Percentiles rank a stretch among this genome's conserved stretches.
Conservation (phyloP, 208 protist species). For the Perkinsela sp. region DNA sequence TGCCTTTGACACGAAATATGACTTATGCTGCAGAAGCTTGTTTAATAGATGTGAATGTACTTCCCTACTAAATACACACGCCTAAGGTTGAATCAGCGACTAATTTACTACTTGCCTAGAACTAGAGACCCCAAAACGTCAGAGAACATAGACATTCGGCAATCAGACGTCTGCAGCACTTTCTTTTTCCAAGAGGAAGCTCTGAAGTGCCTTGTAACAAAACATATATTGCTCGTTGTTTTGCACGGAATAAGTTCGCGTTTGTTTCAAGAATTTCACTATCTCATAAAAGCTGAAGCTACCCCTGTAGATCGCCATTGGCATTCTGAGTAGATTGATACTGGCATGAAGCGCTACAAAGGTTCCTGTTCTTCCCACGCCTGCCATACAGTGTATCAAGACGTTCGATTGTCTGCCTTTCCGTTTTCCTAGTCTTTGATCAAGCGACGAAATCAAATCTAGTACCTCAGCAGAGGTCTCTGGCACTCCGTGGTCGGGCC, state of each 20-base stretch:
- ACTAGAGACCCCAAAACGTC: too few relatives aligned
- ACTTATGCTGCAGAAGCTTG: too few relatives aligned
- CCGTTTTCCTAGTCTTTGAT: conserved; percentile 13
- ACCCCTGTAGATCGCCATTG: conserved; percentile 17
- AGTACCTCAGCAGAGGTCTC: conserved; percentile 21
- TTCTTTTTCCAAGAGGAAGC: too few relatives aligned
- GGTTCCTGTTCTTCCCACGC: conserved; percentile 49
- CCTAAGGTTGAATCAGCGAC: too few relatives aligned
- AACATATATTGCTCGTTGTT: conserved; percentile 48
- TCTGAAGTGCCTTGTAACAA: too few relatives aligned
- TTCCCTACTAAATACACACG: too few relatives aligned
- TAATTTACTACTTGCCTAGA: too few relatives aligned
- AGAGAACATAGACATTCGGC: too few relatives aligned
- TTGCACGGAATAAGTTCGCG: conserved; percentile 41
- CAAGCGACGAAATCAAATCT: conserved; percentile 32
- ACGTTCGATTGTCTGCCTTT: conserved; percentile 19
- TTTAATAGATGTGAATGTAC: too few relatives aligned
- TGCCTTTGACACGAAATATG: too few relatives aligned
- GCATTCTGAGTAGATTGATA: conserved; percentile 29
- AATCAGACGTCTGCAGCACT: too few relatives aligned
- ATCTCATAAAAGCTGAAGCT: too few relatives aligned
- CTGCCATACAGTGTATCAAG: conserved; percentile 50
- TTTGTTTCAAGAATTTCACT: conserved; percentile 25
- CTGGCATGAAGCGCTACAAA: conserved; percentile 40
- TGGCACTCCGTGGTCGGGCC: conserved; percentile 60